Conservation (phyloP, 805 yeast genomes). For the Kluyveromyces siamensis region DNA sequence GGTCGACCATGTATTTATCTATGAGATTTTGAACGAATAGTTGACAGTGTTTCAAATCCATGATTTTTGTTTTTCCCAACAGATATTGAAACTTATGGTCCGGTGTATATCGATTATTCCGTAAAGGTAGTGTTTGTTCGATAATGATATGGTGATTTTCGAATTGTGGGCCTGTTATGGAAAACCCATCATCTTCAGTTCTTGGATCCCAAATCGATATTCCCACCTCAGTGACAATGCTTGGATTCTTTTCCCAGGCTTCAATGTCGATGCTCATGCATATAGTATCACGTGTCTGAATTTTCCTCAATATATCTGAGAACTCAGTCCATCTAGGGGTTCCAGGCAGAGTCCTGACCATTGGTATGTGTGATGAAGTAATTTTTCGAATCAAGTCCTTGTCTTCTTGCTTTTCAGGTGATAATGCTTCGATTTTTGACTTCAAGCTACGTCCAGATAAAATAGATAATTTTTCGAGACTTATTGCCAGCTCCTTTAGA, state of each 20-base stretch:
- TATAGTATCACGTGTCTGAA: slow-evolving; percentile 12
- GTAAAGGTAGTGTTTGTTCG: slow-evolving; percentile 32
- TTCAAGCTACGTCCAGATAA: neutral
- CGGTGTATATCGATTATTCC: slow-evolving; percentile 46
- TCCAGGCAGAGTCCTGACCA: neutral
- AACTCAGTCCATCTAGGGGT: slow-evolving; percentile 1
- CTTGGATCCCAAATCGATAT: slow-evolving; percentile 48
- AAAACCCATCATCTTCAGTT: slow-evolving; percentile 24
- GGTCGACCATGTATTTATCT: slow-evolving; percentile 33
- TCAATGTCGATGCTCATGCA: slow-evolving; percentile 47
- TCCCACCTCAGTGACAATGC: slow-evolving; percentile 47
- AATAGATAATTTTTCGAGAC: neutral
- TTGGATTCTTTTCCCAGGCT: slow-evolving; percentile 40
- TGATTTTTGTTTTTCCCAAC: slow-evolving; percentile 38
- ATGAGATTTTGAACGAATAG: slow-evolving; percentile 35
- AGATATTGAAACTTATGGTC: slow-evolving; percentile 44
- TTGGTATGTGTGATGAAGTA: neutral
- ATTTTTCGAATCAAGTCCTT: neutral
- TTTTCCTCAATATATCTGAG: neutral
- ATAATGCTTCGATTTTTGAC: neutral
- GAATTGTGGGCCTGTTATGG: slow-evolving; percentile 32
- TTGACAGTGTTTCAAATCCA: slow-evolving; percentile 32
- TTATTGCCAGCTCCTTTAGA: neutral
- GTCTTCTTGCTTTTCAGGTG: neutral
- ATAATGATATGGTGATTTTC: slow-evolving; percentile 37